Base-by-base conservation (phyloP, 169 alveolate genomes). In the Babesia gibsoni region DNA sequence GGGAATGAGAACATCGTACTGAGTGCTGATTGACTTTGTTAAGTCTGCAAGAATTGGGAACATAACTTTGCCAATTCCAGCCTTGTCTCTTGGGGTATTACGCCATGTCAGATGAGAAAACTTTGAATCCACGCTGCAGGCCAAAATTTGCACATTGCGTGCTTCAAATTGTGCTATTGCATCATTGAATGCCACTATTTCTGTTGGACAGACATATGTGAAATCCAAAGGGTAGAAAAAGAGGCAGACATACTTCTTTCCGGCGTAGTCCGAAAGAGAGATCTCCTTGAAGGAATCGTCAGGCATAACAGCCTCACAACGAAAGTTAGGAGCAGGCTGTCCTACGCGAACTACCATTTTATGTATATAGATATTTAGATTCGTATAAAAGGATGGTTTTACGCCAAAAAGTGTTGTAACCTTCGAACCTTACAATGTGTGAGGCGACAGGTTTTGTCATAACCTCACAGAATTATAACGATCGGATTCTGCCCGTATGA, bases 141-240 rank as follows among this genome's bases (percentile, higher is more conserved):
- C 99, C 49, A 98, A 74, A 37, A 95, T 91, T 75, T 94, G 96
- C 36, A 90, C 94, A 69, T 92, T 90, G 56, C 92, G 80, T 80
- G 91, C 94, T 77, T 94, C 95, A 91, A 98, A 97, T 48, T 94
- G 96, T 29, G 94, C 92, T 14, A 94, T 84, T 20, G 95, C 92
- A 46, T 94, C 95, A 82, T 93, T 89, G 90, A 96, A 97, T 30
- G 97, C 98, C 54, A 95, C 85, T 57, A 97, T 97, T 89, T 98
- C 99, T 35, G 99, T 96, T 30, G 99, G 99, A 89, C 99, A 98
- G 25, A 98, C 99, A 67, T 97, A 98, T 37, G 99, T 98, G 89
- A 98, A 98, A 84, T 98, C 99, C 68, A 97, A 85, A 23, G 99
- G 99, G 88, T 98, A 98, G 93, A 97, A 97, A 95, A 96, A 98